A percentile compares a stretch with the other conserved stretches of the same genome.
phyloP scores from a whole-genome alignment of 441 rosid genomes.

The Codiaeum variegatum region DNA sequence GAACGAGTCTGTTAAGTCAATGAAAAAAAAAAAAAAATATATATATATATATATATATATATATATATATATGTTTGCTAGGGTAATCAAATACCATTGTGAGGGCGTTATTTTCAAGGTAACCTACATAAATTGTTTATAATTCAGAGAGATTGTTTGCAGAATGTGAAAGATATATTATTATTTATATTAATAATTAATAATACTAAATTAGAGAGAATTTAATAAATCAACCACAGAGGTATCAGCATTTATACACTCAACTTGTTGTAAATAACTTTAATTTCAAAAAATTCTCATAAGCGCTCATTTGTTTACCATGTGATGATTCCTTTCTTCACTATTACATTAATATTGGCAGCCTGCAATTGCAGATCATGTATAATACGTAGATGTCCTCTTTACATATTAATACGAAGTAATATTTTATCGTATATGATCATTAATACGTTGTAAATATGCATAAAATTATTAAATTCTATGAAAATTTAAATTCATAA shows the following conservation, averaged over 20 bases:
- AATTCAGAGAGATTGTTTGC: neutral
- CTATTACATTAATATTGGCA: neutral
- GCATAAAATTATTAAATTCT: too few species aligned
- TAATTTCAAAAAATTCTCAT: conserved; percentile 1
- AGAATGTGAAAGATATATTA: neutral
- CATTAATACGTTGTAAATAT: too few species aligned
- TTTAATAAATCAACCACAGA: neutral
- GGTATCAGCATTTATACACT: neutral
- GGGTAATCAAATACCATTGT: neutral
- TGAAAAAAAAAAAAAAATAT: too few species aligned
- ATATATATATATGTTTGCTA: too few species aligned
- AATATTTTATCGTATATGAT: too few species aligned
- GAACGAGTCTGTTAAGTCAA: too few species aligned
- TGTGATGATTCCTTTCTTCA: neutral
- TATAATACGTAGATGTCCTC: neutral
- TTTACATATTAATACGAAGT: too few species aligned
- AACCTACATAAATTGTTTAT: neutral
- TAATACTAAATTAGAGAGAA: neutral
- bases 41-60: too few species aligned
- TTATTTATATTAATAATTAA: neutral
- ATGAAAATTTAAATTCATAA: too few species aligned
- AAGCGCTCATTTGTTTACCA: neutral
- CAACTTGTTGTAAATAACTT: neutral
- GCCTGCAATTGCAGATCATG: neutral
- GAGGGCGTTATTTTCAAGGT: conserved; percentile 1